Percentiles rank a stretch among this genome's conserved stretches.
Conservation (phyloP, 768 basidiomycete genomes). For the Serendipita sp. region DNA sequence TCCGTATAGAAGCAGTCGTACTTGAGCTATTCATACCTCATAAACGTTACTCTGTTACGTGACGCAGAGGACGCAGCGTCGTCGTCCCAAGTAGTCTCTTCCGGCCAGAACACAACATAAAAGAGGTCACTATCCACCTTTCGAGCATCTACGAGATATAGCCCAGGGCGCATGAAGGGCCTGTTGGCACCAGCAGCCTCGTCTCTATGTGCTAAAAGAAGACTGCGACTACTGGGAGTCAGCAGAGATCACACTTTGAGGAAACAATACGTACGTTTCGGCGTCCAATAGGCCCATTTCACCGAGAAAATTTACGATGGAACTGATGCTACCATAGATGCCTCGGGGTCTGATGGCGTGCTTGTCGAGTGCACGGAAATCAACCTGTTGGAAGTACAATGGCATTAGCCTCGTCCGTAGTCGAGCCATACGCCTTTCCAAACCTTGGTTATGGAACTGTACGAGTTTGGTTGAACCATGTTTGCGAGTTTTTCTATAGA, state of each 20-base stretch:
- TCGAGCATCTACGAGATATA: slow-evolving; percentile 28
- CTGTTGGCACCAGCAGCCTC: slow-evolving; percentile 13
- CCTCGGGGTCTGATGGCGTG: slow-evolving; percentile 35
- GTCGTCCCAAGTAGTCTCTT: slow-evolving; percentile 44
- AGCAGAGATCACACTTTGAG: background rate
- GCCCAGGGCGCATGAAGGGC: slow-evolving; percentile 31
- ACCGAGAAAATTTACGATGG: slow-evolving; percentile 32
- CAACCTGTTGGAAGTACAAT: slow-evolving; percentile 20
- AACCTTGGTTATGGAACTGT: slow-evolving; percentile 37
- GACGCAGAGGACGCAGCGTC: slow-evolving; percentile 27
- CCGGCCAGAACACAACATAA: slow-evolving; percentile 47
- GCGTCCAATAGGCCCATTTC: slow-evolving; percentile 25
- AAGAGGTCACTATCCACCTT: slow-evolving; percentile 16
- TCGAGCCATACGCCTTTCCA: too few relatives aligned
- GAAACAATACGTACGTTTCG: slow-evolving; percentile 23
- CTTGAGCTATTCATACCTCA: slow-evolving; percentile 28
- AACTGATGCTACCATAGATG: slow-evolving; percentile 38
- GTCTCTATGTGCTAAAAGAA: slow-evolving; percentile 14
- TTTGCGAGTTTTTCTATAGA: slow-evolving; percentile 37
- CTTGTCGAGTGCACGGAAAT: slow-evolving; percentile 38
- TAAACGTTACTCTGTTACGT: slow-evolving; percentile 43
- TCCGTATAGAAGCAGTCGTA: too few relatives aligned
- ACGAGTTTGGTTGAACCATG: slow-evolving; percentile 33
- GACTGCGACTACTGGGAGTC: slow-evolving; percentile 11
- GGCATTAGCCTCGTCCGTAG: slow-evolving; percentile 29